Evolutionary conservation across 2,329 filamentous ascomycete genomes (phyloP).

Genomic region (Colletotrichum theobromicola): DNA sequence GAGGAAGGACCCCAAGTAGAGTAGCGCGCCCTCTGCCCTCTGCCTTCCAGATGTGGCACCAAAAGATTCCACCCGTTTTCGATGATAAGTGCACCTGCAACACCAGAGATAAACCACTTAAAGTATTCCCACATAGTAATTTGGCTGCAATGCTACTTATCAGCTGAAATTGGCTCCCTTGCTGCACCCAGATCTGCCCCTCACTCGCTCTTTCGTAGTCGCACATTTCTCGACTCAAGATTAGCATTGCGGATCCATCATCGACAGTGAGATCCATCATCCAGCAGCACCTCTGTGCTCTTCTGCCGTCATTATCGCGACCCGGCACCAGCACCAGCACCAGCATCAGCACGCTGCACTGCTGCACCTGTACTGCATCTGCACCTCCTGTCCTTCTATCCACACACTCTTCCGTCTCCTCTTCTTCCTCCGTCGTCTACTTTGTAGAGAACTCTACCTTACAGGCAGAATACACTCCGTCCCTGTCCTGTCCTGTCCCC

Average conservation of each 20-base stretch:
- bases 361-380: neutral
- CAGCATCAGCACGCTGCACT: neutral
- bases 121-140: neutral
- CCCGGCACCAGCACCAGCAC: neutral
- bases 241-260: neutral
- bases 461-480: neutral
- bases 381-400: neutral
- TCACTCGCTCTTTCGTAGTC: neutral
- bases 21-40: neutral
- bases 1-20: neutral
- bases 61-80: neutral
- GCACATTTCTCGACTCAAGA: neutral
- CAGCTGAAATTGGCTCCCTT: neutral
- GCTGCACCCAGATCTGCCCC: neutral
- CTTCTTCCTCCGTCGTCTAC: neutral
- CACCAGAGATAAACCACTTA: neutral
- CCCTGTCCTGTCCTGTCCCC: neutral
- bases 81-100: neutral
- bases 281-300: neutral
- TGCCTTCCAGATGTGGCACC: neutral
- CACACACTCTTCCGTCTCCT: neutral
- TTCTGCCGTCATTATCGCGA: neutral
- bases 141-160: accelerated
- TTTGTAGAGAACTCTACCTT: neutral
- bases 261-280: neutral